These are phyloP conservation scores for Odontarrhena argentea DNA, from an alignment of 345 rosid genomes.

Conservation along the genomic window DNA sequence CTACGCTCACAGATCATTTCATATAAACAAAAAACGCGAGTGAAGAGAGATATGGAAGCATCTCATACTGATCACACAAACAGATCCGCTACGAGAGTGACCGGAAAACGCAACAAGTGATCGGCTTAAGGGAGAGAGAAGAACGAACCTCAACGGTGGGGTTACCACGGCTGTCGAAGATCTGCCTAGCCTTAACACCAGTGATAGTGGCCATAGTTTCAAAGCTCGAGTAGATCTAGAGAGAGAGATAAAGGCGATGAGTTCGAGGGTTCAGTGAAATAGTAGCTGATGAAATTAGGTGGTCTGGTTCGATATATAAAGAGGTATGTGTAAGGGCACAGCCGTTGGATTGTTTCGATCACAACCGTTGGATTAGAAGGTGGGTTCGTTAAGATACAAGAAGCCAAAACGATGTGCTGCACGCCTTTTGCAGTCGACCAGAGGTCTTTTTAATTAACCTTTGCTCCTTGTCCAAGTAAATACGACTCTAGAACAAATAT, in stretches of 20 bases:
- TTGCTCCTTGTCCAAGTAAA: constrained; percentile 41
- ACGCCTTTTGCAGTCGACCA: constrained; percentile 32
- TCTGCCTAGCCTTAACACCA: constrained; percentile 81
- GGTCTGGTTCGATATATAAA: constrained; percentile 34
- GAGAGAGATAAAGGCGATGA: constrained; percentile 27
- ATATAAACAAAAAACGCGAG: not conserved
- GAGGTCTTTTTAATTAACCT: not conserved
- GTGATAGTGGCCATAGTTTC: constrained; percentile 61
- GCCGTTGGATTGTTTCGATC: constrained; percentile 37
- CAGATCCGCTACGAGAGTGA: constrained; percentile 32
- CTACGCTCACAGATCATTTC: constrained; percentile 16
- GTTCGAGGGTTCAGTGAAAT: constrained; percentile 36
- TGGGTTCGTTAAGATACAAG: constrained; percentile 1
- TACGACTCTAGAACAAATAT: constrained; percentile 17
- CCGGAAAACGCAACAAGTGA: not conserved
- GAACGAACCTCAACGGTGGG: constrained; percentile 92
- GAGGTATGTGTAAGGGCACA: not conserved
- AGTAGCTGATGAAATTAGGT: not conserved
- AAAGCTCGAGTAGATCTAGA: constrained; percentile 19
- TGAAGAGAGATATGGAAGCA: not conserved
- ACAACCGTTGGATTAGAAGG: constrained; percentile 24
- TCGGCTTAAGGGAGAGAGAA: constrained; percentile 4
- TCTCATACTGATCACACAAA: not conserved
- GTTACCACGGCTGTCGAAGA: constrained; percentile 98
- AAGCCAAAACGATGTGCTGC: constrained; percentile 43